Conservation (phyloP, 441 rosid species). For the Biscutella laevigata region DNA sequence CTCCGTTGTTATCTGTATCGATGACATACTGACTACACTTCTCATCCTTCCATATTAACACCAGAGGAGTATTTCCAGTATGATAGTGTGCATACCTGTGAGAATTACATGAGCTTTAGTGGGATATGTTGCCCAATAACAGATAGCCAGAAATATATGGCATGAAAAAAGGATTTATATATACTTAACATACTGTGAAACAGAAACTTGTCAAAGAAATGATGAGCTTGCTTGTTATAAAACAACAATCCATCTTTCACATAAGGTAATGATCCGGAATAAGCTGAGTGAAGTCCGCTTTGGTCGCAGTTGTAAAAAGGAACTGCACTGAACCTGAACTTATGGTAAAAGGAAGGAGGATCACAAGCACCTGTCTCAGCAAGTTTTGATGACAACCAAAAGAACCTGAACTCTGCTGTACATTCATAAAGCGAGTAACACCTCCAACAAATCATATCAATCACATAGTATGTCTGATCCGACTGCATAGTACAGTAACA, state of each 20-base stretch:
- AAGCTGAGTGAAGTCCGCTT: conserved; percentile 55
- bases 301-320: conserved; percentile 64
- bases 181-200: background rate
- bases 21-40: conserved; percentile 87
- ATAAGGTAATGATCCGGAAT: conserved; percentile 55
- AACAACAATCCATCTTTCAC: conserved; percentile 79
- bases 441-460: conserved; percentile 89
- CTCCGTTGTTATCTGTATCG: conserved; percentile 86
- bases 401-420: conserved; percentile 83
- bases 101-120: conserved; percentile 21
- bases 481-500: conserved; percentile 31
- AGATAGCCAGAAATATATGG: background rate
- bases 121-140: background rate
- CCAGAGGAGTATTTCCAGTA: conserved; percentile 81
- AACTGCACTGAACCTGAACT: conserved; percentile 55
- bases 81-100: conserved; percentile 83
- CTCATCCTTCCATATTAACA: conserved; percentile 92
- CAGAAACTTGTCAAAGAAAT: background rate
- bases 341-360: conserved; percentile 61
- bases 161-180: background rate
- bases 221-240: conserved; percentile 69
- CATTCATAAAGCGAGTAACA: conserved; percentile 87
- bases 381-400: conserved; percentile 83
- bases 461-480: conserved; percentile 85
- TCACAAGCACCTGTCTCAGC: conserved; percentile 79